phyloP scores from a whole-genome alignment of 768 basidiomycete genomes.

The Boletus sensibilis region DNA sequence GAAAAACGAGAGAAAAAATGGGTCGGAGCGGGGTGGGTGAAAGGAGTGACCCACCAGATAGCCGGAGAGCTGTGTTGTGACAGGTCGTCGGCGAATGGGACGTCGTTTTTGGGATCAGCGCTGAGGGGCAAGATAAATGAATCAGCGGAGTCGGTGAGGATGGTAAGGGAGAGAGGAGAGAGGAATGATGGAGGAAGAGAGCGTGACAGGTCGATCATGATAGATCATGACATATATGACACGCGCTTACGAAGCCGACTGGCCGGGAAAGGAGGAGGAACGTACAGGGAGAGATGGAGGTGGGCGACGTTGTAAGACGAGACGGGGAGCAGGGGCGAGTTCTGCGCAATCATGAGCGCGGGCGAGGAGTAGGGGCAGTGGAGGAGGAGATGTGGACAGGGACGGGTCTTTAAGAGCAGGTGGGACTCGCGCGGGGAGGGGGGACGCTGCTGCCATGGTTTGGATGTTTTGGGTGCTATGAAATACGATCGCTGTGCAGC shows the following conservation, averaged over 20 bases:
- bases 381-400: neutral
- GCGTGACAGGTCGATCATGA: constrained; percentile 29
- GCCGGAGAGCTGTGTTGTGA: constrained; percentile 48
- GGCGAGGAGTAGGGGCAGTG: neutral
- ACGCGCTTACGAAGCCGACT: constrained; percentile 20
- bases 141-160: constrained; percentile 8
- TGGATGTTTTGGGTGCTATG: constrained; percentile 16
- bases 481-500: constrained; percentile 36
- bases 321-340: constrained; percentile 39
- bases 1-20: constrained; percentile 16
- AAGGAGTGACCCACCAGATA: constrained; percentile 41
- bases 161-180: neutral
- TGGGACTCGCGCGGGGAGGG: constrained; percentile 3
- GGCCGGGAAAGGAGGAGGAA: constrained; percentile 15
- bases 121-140: constrained; percentile 13
- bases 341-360: constrained; percentile 58
- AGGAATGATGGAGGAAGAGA: constrained; percentile 11
- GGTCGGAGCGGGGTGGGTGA: constrained; percentile 15
- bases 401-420: constrained; percentile 24
- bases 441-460: constrained; percentile 1
- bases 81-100: constrained; percentile 45
- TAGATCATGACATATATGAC: constrained; percentile 33
- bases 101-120: constrained; percentile 42
- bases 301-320: constrained; percentile 63
- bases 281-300: constrained; percentile 60